Evolutionary conservation across 2,329 filamentous ascomycete genomes (phyloP), one percentile per base, ranked within the genome.

Genomic region (Aspergillus alliaceus): DNA sequence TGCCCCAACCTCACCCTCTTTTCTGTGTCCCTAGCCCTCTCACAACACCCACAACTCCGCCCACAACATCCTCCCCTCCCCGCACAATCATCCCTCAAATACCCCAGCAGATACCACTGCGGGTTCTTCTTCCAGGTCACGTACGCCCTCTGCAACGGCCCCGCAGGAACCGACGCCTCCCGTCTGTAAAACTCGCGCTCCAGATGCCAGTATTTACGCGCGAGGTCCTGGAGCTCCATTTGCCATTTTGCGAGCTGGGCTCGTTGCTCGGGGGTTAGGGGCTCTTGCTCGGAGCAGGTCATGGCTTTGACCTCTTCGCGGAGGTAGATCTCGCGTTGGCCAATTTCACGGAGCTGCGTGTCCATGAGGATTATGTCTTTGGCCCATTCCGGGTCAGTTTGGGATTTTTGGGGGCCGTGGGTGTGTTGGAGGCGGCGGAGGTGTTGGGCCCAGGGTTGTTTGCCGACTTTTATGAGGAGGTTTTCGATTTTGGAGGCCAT

Each of bases 31-130:
- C 53, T 48, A 14, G 12, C 4, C 37, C 20, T 56, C 20, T 52
- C 40, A 39, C 58, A 60, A 29, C 56, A 59, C 35, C 59, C 54
- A 61, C 59, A 61, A 44, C 20, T 37, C 31, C 55, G 52, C 18
- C 55, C 52, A 53, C 59, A 56, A 35, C 54, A 58, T 12, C 56
- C 59, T 15, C 56, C 54, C 48, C 59, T 53, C 12, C 44, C 50
- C 34, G 31, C 46, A 53, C 59, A 59, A 46, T 60, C 58, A 6
- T 42, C 9, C 24, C 37, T 49, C 58, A 60, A 25, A 11, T 53
- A 51, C 44, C 46, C 34, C 34, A 29, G 6, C 51, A 60, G 25
- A 47, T 48, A 60, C 58, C 58, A 60, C 48, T 40, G 39, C 37
- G 27, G 47, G 24, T 50, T 20, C 22, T 20, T n/a, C 25, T 25